phyloP scores from a whole-genome alignment of 2,329 filamentous ascomycete genomes.

The Sporothrix dimorphospora region DNA sequence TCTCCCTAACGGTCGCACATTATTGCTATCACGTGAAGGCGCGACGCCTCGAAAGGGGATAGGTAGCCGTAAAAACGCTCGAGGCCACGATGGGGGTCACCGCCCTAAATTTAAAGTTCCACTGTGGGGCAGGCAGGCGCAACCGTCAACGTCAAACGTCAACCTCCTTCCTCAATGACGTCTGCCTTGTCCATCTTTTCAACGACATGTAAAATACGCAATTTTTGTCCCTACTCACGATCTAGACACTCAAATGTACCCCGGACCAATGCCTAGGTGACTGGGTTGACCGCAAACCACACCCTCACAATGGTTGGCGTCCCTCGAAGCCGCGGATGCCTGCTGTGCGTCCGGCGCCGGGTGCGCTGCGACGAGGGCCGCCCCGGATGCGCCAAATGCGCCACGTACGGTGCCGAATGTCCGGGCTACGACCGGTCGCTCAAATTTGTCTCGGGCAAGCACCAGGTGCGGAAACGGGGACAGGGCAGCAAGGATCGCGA shows the following conservation, averaged over 20 bases:
- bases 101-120: neutral
- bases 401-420: constrained; percentile 45
- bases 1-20: neutral
- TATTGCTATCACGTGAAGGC: neutral
- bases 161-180: neutral
- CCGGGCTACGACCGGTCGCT: constrained; percentile 46
- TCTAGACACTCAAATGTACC: neutral
- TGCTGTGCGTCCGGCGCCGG: constrained; percentile 46
- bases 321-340: constrained; percentile 45
- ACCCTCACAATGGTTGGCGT: constrained; percentile 44
- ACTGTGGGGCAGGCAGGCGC: neutral
- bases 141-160: neutral
- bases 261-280: neutral
- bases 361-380: constrained; percentile 52
- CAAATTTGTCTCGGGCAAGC: constrained; percentile 49
- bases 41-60: neutral
- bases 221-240: neutral
- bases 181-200: too few species aligned
- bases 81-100: constrained; percentile 7
- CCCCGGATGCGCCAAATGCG: constrained; percentile 46
- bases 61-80: neutral
- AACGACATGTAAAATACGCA: neutral
- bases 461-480: constrained; percentile 39
- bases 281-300: too few species aligned
- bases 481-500: neutral